phyloP scores from a whole-genome alignment of 352 stramenopile species.

The Phytophthora meadii region DNA sequence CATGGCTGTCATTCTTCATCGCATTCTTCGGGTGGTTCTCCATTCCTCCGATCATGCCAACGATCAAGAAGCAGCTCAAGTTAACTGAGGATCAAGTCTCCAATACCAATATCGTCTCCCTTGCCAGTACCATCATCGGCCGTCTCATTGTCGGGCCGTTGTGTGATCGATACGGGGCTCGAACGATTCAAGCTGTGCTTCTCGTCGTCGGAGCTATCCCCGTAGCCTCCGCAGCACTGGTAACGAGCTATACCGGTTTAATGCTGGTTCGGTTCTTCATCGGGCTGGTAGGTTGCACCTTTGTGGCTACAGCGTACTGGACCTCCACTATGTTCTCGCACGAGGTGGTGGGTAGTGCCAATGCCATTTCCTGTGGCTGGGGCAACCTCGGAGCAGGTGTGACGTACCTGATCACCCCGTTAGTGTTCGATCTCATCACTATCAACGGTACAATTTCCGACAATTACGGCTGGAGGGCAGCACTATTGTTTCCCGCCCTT shows the following conservation, averaged over 20 bases:
- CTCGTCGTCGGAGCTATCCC: conserved; percentile 81
- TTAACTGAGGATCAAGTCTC: conserved; percentile 89
- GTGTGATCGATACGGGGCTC: conserved; percentile 92
- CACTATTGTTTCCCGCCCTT: conserved; percentile 85
- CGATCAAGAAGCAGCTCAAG: conserved; percentile 81
- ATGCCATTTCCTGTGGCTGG: conserved; percentile 85
- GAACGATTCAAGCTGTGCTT: conserved; percentile 74
- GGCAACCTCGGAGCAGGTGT: conserved; percentile 92
- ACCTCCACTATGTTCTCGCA: conserved; percentile 34
- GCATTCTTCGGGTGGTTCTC: conserved; percentile 95
- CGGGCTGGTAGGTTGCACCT: conserved; percentile 90
- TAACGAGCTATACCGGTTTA: conserved; percentile 72
- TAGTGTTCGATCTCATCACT: conserved; percentile 89
- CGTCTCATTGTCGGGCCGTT: conserved; percentile 92
- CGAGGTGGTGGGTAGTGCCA: conserved; percentile 28
- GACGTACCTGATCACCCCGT: conserved; percentile 83
- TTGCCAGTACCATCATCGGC: conserved; percentile 88
- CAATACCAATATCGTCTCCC: conserved; percentile 90
- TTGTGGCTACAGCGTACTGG: conserved; percentile 45
- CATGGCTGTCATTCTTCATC: conserved; percentile 93
- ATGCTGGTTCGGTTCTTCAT: conserved; percentile 92
- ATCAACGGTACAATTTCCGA: conserved; percentile 41
- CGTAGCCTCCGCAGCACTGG: conserved; percentile 77
- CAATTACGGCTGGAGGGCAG: conserved; percentile 42
- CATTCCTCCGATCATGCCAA: conserved; percentile 58